Conservation (phyloP, 768 basidiomycete species). For the Russula ochroleuca region DNA sequence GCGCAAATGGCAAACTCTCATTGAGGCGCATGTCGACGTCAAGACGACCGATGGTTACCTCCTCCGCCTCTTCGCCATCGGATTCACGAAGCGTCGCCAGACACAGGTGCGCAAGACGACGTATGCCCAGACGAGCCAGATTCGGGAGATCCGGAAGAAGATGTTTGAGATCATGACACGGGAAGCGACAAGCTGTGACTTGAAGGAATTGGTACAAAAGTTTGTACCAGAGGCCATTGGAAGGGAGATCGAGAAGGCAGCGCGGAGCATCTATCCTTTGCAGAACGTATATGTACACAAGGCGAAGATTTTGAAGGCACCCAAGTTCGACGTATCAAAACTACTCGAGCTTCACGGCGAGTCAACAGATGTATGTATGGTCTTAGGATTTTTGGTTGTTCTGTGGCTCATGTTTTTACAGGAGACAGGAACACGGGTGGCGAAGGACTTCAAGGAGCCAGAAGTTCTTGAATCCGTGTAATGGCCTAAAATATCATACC, state of each 20-base stretch:
- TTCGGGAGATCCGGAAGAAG: constrained; percentile 97
- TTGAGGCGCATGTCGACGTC: constrained; percentile 98
- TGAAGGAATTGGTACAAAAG: constrained; percentile 98
- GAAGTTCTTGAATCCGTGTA: constrained; percentile 90
- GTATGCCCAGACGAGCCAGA: constrained; percentile 92
- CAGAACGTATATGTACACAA: constrained; percentile 99
- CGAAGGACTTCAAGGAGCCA: constrained; percentile 97
- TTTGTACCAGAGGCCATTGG: constrained; percentile 99
- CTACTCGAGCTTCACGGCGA: constrained; percentile 96
- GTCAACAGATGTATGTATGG: constrained; percentile 75
- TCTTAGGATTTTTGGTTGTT: constrained; percentile 3
- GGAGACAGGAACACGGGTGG: constrained; percentile 94
- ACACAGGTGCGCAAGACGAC: constrained; percentile 98
- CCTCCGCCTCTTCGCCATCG: constrained; percentile 96
- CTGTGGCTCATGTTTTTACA: constrained; percentile 36
- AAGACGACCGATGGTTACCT: constrained; percentile 99
- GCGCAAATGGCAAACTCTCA: constrained; percentile 99
- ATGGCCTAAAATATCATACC: constrained; percentile 33
- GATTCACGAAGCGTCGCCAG: constrained; percentile 96
- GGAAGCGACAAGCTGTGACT: constrained; percentile 90
- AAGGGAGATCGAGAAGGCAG: constrained; percentile 98
- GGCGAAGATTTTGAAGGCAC: constrained; percentile 97
- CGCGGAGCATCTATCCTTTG: constrained; percentile 93
- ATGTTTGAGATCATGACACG: constrained; percentile 99
- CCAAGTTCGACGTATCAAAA: constrained; percentile 94